phyloP scores from a whole-genome alignment of 2,329 filamentous ascomycete genomes.

The Colletotrichum cordylinicola region DNA sequence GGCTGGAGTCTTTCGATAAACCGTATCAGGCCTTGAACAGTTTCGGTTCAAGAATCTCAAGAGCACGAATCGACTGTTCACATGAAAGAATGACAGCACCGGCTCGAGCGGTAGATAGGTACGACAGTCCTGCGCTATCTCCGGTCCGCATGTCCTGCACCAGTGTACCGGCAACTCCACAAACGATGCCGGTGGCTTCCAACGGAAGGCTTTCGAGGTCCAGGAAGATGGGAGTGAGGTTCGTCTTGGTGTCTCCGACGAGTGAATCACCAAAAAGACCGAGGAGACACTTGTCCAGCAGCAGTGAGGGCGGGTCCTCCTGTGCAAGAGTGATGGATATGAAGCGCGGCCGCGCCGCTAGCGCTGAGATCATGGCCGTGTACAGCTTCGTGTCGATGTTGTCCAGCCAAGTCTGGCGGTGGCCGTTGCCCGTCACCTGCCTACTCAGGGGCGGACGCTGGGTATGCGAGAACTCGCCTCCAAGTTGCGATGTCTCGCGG shows the following conservation, averaged over 20 bases:
- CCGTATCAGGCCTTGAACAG: slow-evolving; percentile 39
- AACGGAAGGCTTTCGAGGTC: slow-evolving; percentile 82
- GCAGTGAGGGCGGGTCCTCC: slow-evolving; percentile 75
- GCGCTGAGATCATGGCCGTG: slow-evolving; percentile 65
- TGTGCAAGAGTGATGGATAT: slow-evolving; percentile 76
- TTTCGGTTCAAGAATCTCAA: slow-evolving; percentile 69
- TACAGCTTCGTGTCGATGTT: slow-evolving; percentile 69
- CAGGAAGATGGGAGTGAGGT: slow-evolving; percentile 84
- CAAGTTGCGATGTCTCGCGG: slow-evolving; percentile 49
- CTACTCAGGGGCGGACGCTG: slow-evolving; percentile 37
- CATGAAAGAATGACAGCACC: slow-evolving; percentile 87
- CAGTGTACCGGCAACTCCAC: slow-evolving; percentile 85
- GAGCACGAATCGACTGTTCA: slow-evolving; percentile 74
- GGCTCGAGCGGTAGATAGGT: slow-evolving; percentile 86
- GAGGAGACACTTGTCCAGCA: slow-evolving; percentile 73
- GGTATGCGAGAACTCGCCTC: slow-evolving; percentile 39
- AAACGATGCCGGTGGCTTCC: slow-evolving; percentile 93
- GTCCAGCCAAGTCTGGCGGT: slow-evolving; percentile 57
- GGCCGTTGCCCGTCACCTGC: slow-evolving; percentile 40
- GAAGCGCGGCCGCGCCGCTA: slow-evolving; percentile 70
- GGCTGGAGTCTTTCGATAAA: not conserved
- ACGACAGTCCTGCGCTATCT: slow-evolving; percentile 78
- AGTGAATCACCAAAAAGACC: slow-evolving; percentile 74
- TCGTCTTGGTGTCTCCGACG: slow-evolving; percentile 75
- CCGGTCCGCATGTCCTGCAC: slow-evolving; percentile 71